phyloP scores from a whole-genome alignment of 2,329 filamentous ascomycete genomes.

The Pseudocercospora cruenta region DNA sequence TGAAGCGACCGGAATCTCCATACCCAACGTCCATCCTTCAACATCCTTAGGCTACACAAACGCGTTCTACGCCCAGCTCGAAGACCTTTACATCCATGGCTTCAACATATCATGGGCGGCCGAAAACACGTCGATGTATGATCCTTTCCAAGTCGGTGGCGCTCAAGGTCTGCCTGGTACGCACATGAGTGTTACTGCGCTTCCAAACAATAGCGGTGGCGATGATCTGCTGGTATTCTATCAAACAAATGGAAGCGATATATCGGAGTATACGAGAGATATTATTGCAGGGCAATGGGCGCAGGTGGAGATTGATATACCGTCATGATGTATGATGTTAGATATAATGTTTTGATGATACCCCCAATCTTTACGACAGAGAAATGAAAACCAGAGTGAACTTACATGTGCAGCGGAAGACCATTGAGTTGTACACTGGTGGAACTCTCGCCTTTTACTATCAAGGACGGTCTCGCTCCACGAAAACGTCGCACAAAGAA shows the following conservation, averaged over 20 bases:
- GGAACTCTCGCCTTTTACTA: no score
- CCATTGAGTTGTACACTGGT: no score
- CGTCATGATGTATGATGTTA: conserved; percentile 12
- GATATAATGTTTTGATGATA: conserved; percentile 7
- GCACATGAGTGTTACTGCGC: conserved; percentile 45
- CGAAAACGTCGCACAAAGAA: no score
- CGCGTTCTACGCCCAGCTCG: conserved; percentile 48
- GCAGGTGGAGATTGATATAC: conserved; percentile 26
- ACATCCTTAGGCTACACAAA: conserved; percentile 49
- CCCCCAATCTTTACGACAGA: not conserved
- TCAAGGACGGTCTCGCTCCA: no score
- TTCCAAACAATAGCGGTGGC: conserved; percentile 38
- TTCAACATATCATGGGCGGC: conserved; percentile 45
- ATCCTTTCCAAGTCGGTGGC: conserved; percentile 42
- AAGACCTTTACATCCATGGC: conserved; percentile 42
- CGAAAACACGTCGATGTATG: conserved; percentile 44
- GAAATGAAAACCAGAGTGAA: not conserved
- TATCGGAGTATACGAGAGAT: conserved; percentile 37
- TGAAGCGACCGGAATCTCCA: conserved; percentile 30
- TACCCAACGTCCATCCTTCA: conserved; percentile 44
- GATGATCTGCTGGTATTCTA: conserved; percentile 40
- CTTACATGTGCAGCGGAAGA: not conserved
- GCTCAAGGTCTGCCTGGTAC: conserved; percentile 44
- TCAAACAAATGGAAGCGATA: conserved; percentile 37
- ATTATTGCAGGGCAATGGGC: conserved; percentile 37